These are phyloP conservation scores for Coniella lustricola DNA, from an alignment of 2,329 filamentous ascomycete species.

Conservation along the genomic window DNA sequence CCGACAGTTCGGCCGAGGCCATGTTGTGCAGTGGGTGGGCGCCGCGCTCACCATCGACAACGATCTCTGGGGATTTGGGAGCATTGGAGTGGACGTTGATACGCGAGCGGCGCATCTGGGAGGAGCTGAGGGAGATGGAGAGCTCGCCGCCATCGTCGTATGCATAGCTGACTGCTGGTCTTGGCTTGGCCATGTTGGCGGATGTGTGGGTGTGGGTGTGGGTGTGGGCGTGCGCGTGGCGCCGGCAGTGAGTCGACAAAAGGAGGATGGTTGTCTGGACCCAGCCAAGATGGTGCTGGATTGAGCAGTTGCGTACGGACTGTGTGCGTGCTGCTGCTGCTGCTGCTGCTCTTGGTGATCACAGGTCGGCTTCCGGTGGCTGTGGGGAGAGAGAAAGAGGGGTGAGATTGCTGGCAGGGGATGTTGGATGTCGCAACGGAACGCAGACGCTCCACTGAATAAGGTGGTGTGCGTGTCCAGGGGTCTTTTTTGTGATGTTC, in stretches of 20 bases:
- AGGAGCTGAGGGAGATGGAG: slow-evolving; percentile 65
- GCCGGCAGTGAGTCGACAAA: not conserved
- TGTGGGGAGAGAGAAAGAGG: slow-evolving; percentile 1
- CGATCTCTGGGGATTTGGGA: slow-evolving; percentile 25
- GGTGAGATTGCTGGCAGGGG: slow-evolving; percentile 14
- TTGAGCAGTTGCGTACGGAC: too few species aligned
- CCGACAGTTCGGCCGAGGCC: slow-evolving; percentile 22
- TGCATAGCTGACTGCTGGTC: slow-evolving; percentile 33
- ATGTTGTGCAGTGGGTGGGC: slow-evolving; percentile 20
- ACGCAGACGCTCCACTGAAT: slow-evolving; percentile 9
- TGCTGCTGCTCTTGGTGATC: not conserved
- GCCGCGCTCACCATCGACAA: slow-evolving; percentile 19
- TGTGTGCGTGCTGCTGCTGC: not conserved
- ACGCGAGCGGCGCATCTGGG: slow-evolving; percentile 52
- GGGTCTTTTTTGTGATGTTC: not conserved
- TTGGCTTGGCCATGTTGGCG: slow-evolving; percentile 42
- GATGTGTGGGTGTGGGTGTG: not conserved
- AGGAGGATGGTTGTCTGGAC: not conserved
- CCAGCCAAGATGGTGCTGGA: slow-evolving; percentile 4
- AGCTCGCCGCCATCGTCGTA: slow-evolving; percentile 75
- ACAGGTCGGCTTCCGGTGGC: not conserved
- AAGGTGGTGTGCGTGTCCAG: slow-evolving; percentile 4
- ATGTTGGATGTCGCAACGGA: not conserved
- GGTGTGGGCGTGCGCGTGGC: not conserved
- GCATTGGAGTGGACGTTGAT: slow-evolving; percentile 28